A percentile compares a stretch with the other conserved stretches of the same genome.
Conservation (phyloP, 208 protist genomes). For the Herpetomonas tarakana region DNA sequence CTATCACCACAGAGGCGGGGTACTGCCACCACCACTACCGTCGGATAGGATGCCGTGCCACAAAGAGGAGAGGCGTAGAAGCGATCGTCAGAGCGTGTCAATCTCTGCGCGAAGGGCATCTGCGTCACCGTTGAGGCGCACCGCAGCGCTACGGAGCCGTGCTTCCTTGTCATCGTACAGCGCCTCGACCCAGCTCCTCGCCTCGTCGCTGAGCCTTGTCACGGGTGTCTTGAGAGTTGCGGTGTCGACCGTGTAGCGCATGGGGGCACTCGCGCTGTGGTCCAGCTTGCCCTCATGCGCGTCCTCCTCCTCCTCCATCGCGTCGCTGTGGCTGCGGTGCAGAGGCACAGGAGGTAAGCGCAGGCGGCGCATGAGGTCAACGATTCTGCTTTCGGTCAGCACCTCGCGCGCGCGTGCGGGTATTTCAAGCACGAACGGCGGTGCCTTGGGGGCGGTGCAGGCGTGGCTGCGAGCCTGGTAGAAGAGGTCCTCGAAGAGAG, state of each 20-base stretch:
- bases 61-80: no score
- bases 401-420: slow-evolving; percentile 13
- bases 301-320: not conserved
- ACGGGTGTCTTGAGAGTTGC: slow-evolving; percentile 21
- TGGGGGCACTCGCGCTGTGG: not conserved
- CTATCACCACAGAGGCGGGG: no score
- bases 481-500: slow-evolving; percentile 63
- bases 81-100: slow-evolving; percentile 4
- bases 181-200: slow-evolving; percentile 27
- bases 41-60: no score
- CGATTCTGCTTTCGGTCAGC: slow-evolving; percentile 15
- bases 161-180: slow-evolving; percentile 18
- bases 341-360: slow-evolving; percentile 11
- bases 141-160: slow-evolving; percentile 16
- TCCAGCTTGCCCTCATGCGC: slow-evolving; percentile 1
- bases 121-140: slow-evolving; percentile 14
- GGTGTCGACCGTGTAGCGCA: slow-evolving; percentile 26
- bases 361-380: slow-evolving; percentile 46
- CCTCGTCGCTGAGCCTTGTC: slow-evolving; percentile 28
- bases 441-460: slow-evolving; percentile 23
- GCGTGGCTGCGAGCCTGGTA: slow-evolving; percentile 77
- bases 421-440: slow-evolving; percentile 38
- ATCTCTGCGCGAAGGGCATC: slow-evolving; percentile 13
- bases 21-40: no score
- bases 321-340: not conserved